Conservation (phyloP, 768 basidiomycete genomes). For the Kwoniella bestiolae region DNA sequence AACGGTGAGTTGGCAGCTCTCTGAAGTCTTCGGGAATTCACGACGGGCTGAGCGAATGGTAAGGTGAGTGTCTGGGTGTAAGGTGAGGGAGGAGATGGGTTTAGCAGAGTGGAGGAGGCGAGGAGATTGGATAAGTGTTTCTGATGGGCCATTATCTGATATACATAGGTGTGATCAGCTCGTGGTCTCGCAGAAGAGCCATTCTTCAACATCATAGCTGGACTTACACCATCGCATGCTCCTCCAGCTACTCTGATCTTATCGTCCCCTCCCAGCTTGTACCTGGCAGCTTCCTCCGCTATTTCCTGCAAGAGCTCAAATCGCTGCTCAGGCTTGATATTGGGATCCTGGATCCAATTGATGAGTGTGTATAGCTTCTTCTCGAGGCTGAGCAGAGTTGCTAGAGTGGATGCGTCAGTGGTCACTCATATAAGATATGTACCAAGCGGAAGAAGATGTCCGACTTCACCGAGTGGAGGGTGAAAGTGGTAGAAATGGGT, state of each 20-base stretch:
- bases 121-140: conserved; percentile 54
- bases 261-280: conserved; percentile 95
- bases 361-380: conserved; percentile 76
- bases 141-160: conserved; percentile 57
- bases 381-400: conserved; percentile 79
- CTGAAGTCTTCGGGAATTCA: conserved; percentile 34
- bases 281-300: conserved; percentile 86
- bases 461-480: no score
- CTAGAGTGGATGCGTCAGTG: conserved; percentile 58
- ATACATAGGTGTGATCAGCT: no score
- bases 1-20: conserved; percentile 49
- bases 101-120: conserved; percentile 53
- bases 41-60: conserved; percentile 23
- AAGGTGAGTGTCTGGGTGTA: conserved; percentile 48
- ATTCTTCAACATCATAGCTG: conserved; percentile 27
- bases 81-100: conserved; percentile 43
- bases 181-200: no score
- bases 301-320: conserved; percentile 88
- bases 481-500: no score
- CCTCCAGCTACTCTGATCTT: conserved; percentile 93
- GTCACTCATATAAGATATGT: no score
- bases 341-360: conserved; percentile 68
- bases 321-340: conserved; percentile 62
- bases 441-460: no score
- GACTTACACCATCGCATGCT: conserved; percentile 82